Base-by-base conservation (phyloP, 176 grass and related monocot genomes). In the Zoysia japonica region DNA sequence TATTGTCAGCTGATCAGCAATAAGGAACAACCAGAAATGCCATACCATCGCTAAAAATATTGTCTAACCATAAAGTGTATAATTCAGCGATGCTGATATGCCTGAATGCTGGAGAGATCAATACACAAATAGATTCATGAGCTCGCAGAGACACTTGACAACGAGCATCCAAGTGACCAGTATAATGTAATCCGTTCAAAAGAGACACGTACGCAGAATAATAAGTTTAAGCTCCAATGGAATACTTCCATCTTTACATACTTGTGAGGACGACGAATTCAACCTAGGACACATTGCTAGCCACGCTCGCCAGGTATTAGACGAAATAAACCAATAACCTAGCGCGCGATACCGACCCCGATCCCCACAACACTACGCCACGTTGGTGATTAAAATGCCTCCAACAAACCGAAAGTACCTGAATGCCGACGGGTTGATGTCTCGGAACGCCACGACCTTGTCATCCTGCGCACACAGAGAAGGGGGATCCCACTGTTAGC, bases 381-480 rank as follows among this genome's bases (percentile, higher is more conserved):
- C 4, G 17, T 13, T 20, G 65, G 57, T 37, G 65, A 77, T 20
- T 40, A 65, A 2, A 9, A n/a, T 49, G 28, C 54, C 36, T 46
- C 17, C 3, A 74, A 40, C 7, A 28, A 28, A 28, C 28, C 28
- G 28, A 28, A 81, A 73, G 37, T 92, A 99, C 96, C 92, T 93
- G 84, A 93, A 89, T 8, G 96, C 92, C 7, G 96, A 92, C 7
- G 92, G 96, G 39, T 91, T 94, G 81, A 94, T 93, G 80, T 95
- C 96, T 28, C 61, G 78, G 75, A 99, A 95, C 1, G 90, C 96
- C 13, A 95, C 86, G 48, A 95, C 96, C 83, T 61, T 99, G 66
- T 93, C 96, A 87, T 95, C 96, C 96, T 99, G 81, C 74, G 54
- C 40, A 75, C 40, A 75, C 19, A 47, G 5, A 73, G 55, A 36